Conservation (phyloP, 345 rosid species). For the Microthlaspi erraticum region DNA sequence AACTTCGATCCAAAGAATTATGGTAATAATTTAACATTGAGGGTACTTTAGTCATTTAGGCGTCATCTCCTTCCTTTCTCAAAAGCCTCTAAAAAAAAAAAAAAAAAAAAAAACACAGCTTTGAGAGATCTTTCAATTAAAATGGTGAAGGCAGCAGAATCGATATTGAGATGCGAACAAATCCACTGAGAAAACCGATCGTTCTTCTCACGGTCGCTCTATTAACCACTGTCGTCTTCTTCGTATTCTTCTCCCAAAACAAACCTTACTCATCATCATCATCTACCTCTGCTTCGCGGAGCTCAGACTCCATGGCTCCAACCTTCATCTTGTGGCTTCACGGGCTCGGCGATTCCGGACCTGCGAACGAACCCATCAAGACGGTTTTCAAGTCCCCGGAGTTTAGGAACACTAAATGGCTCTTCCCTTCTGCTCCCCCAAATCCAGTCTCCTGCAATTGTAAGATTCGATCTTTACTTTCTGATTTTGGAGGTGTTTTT, state of each 20-base stretch:
- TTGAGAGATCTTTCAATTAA: slow-evolving; percentile 8
- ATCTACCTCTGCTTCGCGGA: slow-evolving; percentile 38
- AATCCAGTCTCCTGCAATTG: slow-evolving; percentile 72
- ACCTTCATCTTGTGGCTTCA: slow-evolving; percentile 88
- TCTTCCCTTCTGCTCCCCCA: slow-evolving; percentile 84
- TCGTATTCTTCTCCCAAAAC: slow-evolving; percentile 46
- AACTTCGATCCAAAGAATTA: background rate
- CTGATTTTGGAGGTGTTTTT: background rate
- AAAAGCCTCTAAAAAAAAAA: background rate
- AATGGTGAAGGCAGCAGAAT: slow-evolving; percentile 36
- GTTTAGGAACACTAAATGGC: slow-evolving; percentile 70
- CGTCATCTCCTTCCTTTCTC: background rate
- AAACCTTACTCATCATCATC: slow-evolving; percentile 28
- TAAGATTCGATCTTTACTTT: slow-evolving; percentile 9
- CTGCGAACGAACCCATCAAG: slow-evolving; percentile 85
- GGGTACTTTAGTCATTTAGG: slow-evolving; percentile 21
- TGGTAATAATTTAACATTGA: background rate
- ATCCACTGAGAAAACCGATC: slow-evolving; percentile 23
- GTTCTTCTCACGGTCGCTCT: slow-evolving; percentile 39
- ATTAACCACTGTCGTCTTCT: slow-evolving; percentile 44
- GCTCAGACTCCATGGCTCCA: slow-evolving; percentile 55
- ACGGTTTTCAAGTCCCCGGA: slow-evolving; percentile 63
- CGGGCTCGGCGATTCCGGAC: slow-evolving; percentile 86
- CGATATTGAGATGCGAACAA: slow-evolving; percentile 39
- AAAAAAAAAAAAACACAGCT: too few species aligned